Evolutionary conservation across 2,329 filamentous ascomycete genomes (phyloP), one percentile per base, ranked within the genome.

Genomic region (Chaetomium sp.): DNA sequence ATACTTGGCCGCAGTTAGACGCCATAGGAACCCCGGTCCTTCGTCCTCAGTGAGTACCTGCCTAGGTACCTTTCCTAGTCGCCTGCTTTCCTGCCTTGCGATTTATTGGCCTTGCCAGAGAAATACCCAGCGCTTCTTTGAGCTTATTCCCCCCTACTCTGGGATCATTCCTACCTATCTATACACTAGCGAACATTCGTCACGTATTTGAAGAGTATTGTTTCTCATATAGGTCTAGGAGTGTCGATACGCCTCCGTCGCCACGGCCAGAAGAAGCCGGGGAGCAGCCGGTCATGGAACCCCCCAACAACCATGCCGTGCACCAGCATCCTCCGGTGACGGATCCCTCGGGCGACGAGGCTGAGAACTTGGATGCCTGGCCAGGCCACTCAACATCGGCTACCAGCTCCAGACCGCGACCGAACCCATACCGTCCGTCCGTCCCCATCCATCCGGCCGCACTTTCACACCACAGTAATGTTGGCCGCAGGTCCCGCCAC

Each of bases 351-450:
- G 6, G 13, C 10, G 31, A 57, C 12, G 31, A 42, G 21, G 13
- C 23, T 12, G 25, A 31, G 16, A 3, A 53, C 16, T 29, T 13
- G 2, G 25, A 31, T 25, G 25, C 4, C 25, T 10, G 9, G 2
- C 13, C 49, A 12, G 19, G 23, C 1, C 3, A 51, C 49, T 27
- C 23, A 16, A 10, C 6, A 51, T 12, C 13, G 6, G 49, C 21
- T 19, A 25, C 13, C 21, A 19, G 21, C 33, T 21, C 33, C 21
- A 21, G 16, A 10, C 33, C n/a, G 19, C 8, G 10, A 6, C n/a
- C 21, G 10, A 57, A 45, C 35, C 54, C 54, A 10, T 57, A 57
- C 35, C 35, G 7, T 5, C 54, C 54, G 23, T 57, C 54, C 23
- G 6, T 4, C 9, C 27, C 19, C 10, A 1, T 29, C 8, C 55